A percentile compares a stretch with the other conserved stretches of the same genome.
Conservation (phyloP, 257 asterid species). For the Solanum virginianum region DNA sequence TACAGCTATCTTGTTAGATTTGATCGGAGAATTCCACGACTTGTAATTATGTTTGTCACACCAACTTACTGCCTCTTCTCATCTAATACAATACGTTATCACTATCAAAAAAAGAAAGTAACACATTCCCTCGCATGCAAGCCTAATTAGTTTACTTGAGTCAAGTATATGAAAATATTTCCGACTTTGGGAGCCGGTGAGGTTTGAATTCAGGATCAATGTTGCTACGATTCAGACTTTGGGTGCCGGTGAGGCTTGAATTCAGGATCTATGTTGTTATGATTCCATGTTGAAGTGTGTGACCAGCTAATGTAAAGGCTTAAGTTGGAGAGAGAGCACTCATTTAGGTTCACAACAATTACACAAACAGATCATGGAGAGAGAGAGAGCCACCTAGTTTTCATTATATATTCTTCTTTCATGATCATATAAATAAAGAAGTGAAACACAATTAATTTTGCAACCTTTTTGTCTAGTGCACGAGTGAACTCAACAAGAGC, state of each 20-base stretch:
- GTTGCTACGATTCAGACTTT: neutral
- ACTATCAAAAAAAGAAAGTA: neutral
- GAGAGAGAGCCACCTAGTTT: neutral
- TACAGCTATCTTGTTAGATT: neutral
- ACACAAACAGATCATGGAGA: neutral
- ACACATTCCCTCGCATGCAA: neutral
- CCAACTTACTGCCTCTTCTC: neutral
- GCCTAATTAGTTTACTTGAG: neutral
- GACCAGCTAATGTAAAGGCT: neutral
- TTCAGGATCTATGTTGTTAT: neutral
- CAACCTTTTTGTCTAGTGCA: slow-evolving; percentile 86
- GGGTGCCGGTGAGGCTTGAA: neutral
- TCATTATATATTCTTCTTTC: neutral
- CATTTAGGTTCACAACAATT: neutral
- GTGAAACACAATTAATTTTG: neutral
- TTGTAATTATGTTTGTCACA: neutral
- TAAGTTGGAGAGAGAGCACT: neutral
- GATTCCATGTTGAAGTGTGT: neutral
- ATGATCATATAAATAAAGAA: neutral
- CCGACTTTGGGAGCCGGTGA: neutral
- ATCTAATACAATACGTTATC: neutral
- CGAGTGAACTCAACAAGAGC: slow-evolving; percentile 72
- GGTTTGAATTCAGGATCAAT: neutral
- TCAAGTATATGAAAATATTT: neutral
- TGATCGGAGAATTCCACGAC: neutral